Conservation (phyloP, 345 rosid genomes). For the Populus deltoides region DNA sequence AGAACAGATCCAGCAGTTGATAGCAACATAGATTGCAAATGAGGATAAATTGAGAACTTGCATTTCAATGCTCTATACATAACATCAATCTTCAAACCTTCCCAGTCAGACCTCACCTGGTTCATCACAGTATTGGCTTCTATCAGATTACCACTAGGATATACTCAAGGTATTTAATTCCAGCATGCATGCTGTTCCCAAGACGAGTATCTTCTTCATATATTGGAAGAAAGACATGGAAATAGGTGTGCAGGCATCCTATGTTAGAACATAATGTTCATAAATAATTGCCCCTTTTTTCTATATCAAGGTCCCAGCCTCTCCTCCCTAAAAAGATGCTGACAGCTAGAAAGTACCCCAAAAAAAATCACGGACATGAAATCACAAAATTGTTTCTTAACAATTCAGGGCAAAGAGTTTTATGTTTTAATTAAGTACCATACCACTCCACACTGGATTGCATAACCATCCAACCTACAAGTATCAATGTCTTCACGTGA, state of each 20-base stretch:
- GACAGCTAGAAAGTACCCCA: too few species aligned
- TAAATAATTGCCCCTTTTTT: too few species aligned
- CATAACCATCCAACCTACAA: too few species aligned
- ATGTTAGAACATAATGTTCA: too few species aligned
- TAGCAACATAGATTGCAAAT: constrained; percentile 70
- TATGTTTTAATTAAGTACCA: background rate
- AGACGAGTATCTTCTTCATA: too few species aligned
- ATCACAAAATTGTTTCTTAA: background rate
- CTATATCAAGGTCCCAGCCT: too few species aligned
- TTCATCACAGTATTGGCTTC: background rate
- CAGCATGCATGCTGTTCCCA: too few species aligned
- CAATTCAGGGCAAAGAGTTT: background rate
- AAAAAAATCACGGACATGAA: background rate
- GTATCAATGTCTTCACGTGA: too few species aligned
- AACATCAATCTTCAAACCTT: constrained; percentile 61
- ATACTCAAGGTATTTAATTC: too few species aligned
- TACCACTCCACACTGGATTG: background rate
- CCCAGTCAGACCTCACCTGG: constrained; percentile 89
- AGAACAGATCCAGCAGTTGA: constrained; percentile 76
- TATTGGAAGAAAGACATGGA: too few species aligned
- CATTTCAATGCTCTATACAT: constrained; percentile 78
- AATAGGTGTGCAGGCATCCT: too few species aligned
- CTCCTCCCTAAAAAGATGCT: too few species aligned
- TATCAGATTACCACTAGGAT: background rate
- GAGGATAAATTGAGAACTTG: constrained; percentile 85